Base-by-base conservation (phyloP, 495 filamentous ascomycete genomes). In the Penicillium bovifimosum region DNA sequence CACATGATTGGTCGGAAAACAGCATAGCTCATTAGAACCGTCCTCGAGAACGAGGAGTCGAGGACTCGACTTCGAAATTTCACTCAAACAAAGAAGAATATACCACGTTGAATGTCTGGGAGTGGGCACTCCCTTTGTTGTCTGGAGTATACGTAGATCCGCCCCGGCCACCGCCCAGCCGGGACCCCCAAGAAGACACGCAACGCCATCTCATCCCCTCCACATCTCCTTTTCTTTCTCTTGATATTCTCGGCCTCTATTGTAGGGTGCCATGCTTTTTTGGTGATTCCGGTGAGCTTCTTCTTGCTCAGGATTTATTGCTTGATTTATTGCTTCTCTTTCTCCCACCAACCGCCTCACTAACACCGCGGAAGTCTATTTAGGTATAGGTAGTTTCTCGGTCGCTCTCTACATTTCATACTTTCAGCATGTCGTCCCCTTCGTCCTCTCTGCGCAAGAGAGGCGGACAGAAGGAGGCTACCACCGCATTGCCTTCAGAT, bases 401-500 rank as follows among this genome's bases (percentile, higher is more conserved):
- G 67, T 68, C 64, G 52, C 63, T 67, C 64, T 55, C 65, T 69
- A 42, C 18, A 49, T 57, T 55, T 53, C 47, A 58, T 55, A 27
- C 53, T 54, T 51, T 54, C 54, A 71, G 35, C 52, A 72, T 73
- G 72, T 68, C 69, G 49, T 66, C 69, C 18, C 59, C 74, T 62
- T 63, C 71, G 39, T 53, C 76, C 53, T 69, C 71, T 66, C 70
- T 80, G 47, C 75, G 77, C 27, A 78, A 79, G 66, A 76, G 77
- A 64, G 74, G 68, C 48, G 75, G 73, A 48, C 74, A 75, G 55
- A 76, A 72, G 62, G 71, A 76, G 52, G 57, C 52, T 26, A 56
- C 61, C 54, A 53, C 63, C 14, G 58, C 65, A 41, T 56, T 67
- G 29, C 62, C 67, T 11, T 63, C 63, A 3, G 65, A 70, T 44